Conservation (phyloP, 495 filamentous ascomycete species). For the Glonium stellatum region DNA sequence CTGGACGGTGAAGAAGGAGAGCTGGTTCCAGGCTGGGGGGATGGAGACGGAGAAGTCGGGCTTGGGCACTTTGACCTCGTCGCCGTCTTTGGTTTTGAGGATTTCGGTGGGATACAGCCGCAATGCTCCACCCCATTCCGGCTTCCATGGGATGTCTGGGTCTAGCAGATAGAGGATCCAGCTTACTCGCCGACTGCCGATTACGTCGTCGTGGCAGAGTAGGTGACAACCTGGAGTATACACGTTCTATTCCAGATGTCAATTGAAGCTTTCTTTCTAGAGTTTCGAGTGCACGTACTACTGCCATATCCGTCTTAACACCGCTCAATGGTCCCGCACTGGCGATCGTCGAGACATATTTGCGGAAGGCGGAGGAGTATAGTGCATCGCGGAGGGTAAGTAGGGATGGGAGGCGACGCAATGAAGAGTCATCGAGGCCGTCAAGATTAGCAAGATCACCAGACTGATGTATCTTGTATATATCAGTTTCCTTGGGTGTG, state of each 20-base stretch:
- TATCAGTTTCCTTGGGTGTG: slow-evolving; percentile 98
- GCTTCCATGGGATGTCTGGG: slow-evolving; percentile 83
- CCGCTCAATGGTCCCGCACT: slow-evolving; percentile 81
- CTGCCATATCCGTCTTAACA: slow-evolving; percentile 97
- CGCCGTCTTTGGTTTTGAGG: slow-evolving; percentile 56
- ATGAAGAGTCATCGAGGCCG: slow-evolving; percentile 74
- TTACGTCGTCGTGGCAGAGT: slow-evolving; percentile 96
- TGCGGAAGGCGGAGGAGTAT: slow-evolving; percentile 83
- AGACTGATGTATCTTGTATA: slow-evolving; percentile 99
- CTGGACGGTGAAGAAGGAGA: slow-evolving; percentile 96
- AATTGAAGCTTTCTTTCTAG: background rate
- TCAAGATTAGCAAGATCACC: slow-evolving; percentile 96
- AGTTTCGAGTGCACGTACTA: slow-evolving; percentile 37
- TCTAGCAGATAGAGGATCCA: slow-evolving; percentile 97
- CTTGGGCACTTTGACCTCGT: slow-evolving; percentile 65
- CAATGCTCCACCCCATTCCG: slow-evolving; percentile 89
- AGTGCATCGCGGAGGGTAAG: slow-evolving; percentile 82
- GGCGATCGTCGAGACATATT: slow-evolving; percentile 78
- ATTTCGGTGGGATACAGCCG: slow-evolving; percentile 73
- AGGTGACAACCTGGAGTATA: slow-evolving; percentile 96
- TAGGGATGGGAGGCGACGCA: slow-evolving; percentile 76
- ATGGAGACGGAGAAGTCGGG: slow-evolving; percentile 70
- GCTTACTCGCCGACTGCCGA: slow-evolving; percentile 84
- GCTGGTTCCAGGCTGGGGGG: slow-evolving; percentile 91
- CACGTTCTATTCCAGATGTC: slow-evolving; percentile 52